Conservation (phyloP, 2,329 filamentous ascomycete species). For the Colletotrichum sp. region DNA sequence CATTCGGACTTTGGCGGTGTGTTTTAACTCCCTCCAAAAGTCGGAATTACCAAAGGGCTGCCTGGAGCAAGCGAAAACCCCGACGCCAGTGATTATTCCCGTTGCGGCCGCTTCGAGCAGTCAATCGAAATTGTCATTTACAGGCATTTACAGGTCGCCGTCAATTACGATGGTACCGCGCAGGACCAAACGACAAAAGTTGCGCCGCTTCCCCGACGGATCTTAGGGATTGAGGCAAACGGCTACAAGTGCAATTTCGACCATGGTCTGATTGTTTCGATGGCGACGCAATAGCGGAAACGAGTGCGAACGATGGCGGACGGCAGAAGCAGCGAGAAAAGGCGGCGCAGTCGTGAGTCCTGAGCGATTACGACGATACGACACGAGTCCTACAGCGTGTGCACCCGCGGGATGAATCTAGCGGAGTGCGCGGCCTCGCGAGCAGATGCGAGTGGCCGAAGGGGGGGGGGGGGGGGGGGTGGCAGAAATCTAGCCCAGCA, state of each 20-base stretch:
- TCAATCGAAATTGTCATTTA: background rate
- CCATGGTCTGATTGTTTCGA: background rate
- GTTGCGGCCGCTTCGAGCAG: background rate
- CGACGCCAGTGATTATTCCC: constrained; percentile 2
- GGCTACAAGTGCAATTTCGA: background rate
- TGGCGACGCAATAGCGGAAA: background rate
- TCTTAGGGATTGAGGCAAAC: background rate
- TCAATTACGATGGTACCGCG: background rate
- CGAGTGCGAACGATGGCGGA: constrained; percentile 3
- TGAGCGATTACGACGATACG: constrained; percentile 15
- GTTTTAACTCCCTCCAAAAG: constrained; percentile 2
- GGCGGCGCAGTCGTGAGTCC: background rate
- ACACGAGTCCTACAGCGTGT: background rate
- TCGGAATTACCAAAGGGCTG: constrained; percentile 15
- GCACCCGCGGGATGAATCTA: background rate
- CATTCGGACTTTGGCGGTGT: constrained; percentile 19
- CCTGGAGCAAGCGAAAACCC: constrained; percentile 10
- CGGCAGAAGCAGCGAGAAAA: background rate
- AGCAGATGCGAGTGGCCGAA: constrained; percentile 11
- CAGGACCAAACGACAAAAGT: background rate
- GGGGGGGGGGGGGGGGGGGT: background rate
- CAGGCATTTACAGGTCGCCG: background rate
- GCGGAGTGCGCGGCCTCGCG: constrained; percentile 5
- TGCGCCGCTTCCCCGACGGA: background rate
- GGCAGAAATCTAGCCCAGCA: background rate